Conservation (phyloP, 2,329 filamentous ascomycete genomes). For the Herpomyces periplanetae region DNA sequence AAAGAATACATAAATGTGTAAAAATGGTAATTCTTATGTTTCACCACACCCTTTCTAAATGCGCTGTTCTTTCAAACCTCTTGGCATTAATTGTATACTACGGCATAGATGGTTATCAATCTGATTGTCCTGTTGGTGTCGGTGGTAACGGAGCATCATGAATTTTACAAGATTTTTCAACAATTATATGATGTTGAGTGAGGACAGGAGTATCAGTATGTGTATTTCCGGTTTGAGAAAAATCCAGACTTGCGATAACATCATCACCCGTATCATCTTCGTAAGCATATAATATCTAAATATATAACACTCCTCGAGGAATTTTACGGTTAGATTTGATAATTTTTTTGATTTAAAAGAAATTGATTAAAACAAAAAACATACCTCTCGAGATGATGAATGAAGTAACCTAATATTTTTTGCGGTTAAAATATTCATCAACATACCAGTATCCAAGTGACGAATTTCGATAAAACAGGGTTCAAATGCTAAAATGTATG, state of each 20-base stretch:
- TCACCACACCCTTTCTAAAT: no score
- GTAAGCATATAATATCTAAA: slow-evolving; percentile 82
- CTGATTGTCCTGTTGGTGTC: no score
- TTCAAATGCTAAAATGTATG: slow-evolving; percentile 89
- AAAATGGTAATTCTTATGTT: no score
- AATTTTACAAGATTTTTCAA: no score
- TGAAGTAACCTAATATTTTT: slow-evolving; percentile 94
- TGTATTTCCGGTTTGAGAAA: no score
- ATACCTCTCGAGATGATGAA: slow-evolving; percentile 77
- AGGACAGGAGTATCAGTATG: no score
- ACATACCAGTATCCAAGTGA: slow-evolving; percentile 60
- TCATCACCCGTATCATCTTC: slow-evolving; percentile 83
- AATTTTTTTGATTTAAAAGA: background rate
- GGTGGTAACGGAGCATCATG: no score
- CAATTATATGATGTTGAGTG: no score
- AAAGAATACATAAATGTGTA: no score
- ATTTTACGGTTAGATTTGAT: background rate
- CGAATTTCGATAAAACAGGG: slow-evolving; percentile 87
- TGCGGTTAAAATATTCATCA: slow-evolving; percentile 76
- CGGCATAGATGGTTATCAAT: no score
- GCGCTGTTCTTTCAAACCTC: no score
- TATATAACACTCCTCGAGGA: slow-evolving; percentile 1
- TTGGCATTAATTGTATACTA: no score
- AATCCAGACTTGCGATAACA: slow-evolving; percentile 72
- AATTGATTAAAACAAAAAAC: slow-evolving; percentile 5